A percentile compares a stretch with the other conserved stretches of the same genome.
Conservation (phyloP, 2,329 filamentous ascomycete species). For the Pezicula neosporulosa region DNA sequence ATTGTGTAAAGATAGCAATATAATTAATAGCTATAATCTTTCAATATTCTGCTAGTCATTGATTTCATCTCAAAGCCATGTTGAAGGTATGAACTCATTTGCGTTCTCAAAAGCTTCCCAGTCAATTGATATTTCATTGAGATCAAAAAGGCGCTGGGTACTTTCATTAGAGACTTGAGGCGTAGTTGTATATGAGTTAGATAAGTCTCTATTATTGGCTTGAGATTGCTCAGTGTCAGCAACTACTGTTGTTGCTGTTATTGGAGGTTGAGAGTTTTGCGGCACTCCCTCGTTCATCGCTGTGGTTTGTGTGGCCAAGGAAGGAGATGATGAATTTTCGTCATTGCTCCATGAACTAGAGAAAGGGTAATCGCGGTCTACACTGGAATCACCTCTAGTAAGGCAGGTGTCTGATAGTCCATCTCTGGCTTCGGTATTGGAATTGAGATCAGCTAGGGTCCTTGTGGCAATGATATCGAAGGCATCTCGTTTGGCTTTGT, state of each 20-base stretch:
- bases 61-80: background rate
- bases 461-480: slow-evolving; percentile 1
- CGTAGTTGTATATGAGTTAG: background rate
- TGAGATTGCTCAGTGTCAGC: background rate
- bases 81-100: background rate
- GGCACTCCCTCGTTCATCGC: background rate
- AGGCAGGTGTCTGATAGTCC: background rate
- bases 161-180: background rate
- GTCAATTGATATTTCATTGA: background rate
- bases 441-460: background rate
- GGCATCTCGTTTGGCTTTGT: slow-evolving; percentile 17
- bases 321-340: background rate
- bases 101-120: background rate
- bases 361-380: background rate
- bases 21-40: too few relatives aligned
- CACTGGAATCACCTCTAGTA: background rate
- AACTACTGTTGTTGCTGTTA: background rate
- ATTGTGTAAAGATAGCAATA: too few relatives aligned
- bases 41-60: too few relatives aligned
- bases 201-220: background rate
- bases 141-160: background rate
- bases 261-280: background rate
- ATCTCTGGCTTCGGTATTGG: background rate
- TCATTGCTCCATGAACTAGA: background rate
- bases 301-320: background rate